Evolutionary conservation across 371 early-diverging fungal genomes (phyloP), one percentile per base, ranked within the genome.

Genomic region (Mortierella sp.): DNA sequence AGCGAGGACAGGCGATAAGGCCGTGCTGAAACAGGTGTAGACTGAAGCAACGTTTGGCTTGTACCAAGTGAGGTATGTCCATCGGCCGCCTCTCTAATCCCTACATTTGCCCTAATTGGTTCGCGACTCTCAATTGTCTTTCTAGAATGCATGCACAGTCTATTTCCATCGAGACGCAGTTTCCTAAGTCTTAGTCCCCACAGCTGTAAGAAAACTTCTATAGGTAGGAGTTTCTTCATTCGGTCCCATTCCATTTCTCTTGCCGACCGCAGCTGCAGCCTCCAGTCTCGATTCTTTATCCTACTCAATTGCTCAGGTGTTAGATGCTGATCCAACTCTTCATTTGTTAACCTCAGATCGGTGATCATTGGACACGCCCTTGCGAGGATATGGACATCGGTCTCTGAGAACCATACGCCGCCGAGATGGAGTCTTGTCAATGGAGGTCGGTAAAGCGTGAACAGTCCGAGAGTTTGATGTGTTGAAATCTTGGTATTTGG

Each of bases 311-410:
- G 5, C 9, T 16, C 0, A 2, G 28, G 18, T 1, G 32, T 40
- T 6, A 40, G 63, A 22, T 28, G 40, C 24, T 47, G 22, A 47
- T 71, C 71, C 45, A 22, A 22, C 16, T 3, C 54, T 26, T 28
- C n/a, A 55, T 73, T 67, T 32, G 73, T 61, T 40, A 74, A 20
- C n/a, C 74, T 40, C 58, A 74, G n/a, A 18, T 74, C 74, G 2
- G 32, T 52, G 0, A 74, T 40, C 20, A 45, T 22, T 3, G 74
- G 74, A 51, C 74, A 74, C 1, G 74, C 64, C 10, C 30, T 24
- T 0, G 64, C 68, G 30, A 74, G 51, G 2, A 32, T 49, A 26
- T 45, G 20, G 20, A 74, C 24, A 18, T 74, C 68, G 14, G 26
- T 26, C 5, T 68, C 74, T 12, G 68, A 67, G 32, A 74, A 74